A percentile compares a stretch with the other conserved stretches of the same genome.
Conservation (phyloP, 2,329 filamentous ascomycete genomes). For the Colletotrichum sp. region DNA sequence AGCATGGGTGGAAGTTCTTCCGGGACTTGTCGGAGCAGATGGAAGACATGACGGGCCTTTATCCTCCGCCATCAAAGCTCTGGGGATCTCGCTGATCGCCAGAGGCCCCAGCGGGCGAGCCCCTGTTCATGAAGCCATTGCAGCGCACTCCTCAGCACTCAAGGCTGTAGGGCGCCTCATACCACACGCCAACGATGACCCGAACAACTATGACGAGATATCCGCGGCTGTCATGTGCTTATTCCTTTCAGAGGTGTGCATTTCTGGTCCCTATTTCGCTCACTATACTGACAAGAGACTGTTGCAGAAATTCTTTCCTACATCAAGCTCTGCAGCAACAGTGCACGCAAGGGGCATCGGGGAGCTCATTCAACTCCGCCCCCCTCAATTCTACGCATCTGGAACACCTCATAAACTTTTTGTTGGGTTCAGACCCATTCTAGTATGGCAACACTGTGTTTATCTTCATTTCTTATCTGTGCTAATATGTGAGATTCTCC, state of each 20-base stretch:
- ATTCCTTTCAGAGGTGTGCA: slow-evolving; percentile 29
- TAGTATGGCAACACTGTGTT: slow-evolving; percentile 29
- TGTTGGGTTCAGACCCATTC: slow-evolving; percentile 41
- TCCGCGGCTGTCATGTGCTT: slow-evolving; percentile 41
- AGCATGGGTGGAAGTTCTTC: slow-evolving; percentile 43
- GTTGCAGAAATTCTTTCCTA: slow-evolving; percentile 33
- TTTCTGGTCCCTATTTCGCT: background rate
- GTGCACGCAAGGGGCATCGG: slow-evolving; percentile 40
- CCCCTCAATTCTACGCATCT: slow-evolving; percentile 32
- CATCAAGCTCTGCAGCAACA: slow-evolving; percentile 25
- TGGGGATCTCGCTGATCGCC: slow-evolving; percentile 34
- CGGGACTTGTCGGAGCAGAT: slow-evolving; percentile 26
- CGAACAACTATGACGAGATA: slow-evolving; percentile 25
- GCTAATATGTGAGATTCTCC: slow-evolving; percentile 27
- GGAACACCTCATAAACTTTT: slow-evolving; percentile 42
- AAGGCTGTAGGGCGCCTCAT: slow-evolving; percentile 29
- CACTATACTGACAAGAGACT: fast-evolving
- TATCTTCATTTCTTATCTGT: background rate
- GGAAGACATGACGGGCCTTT: slow-evolving; percentile 26
- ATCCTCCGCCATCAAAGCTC: slow-evolving; percentile 34
- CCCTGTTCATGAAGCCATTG: slow-evolving; percentile 27
- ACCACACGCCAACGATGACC: background rate
- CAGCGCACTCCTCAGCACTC: slow-evolving; percentile 34
- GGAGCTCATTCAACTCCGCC: slow-evolving; percentile 34
- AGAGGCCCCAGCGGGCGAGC: slow-evolving; percentile 23